A percentile compares a stretch with the other conserved stretches of the same genome.
phyloP scores from a whole-genome alignment of 768 basidiomycete species.

The Podaxis rugospora region DNA sequence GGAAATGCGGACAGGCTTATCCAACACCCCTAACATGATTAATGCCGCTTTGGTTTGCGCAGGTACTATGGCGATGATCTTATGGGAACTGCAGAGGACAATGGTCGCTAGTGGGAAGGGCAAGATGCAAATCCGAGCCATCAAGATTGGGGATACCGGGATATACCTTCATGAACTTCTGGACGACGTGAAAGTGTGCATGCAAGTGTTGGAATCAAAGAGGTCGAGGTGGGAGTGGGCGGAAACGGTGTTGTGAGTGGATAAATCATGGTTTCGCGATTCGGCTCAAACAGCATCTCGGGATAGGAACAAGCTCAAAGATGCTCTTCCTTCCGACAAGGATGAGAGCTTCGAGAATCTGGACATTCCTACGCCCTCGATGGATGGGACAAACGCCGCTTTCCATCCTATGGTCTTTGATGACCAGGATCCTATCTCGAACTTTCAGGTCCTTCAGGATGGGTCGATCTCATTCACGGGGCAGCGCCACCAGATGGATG shows the following conservation, averaged over 20 bases:
- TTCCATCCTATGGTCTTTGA: neutral
- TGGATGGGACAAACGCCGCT: neutral
- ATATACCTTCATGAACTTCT: conserved; percentile 23
- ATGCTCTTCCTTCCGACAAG: conserved; percentile 1
- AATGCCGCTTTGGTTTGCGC: conserved; percentile 46
- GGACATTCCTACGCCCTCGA: neutral
- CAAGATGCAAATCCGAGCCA: neutral
- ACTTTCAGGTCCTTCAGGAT: neutral
- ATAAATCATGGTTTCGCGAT: neutral
- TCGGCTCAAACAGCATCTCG: neutral
- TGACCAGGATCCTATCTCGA: neutral
- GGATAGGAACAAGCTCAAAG: conserved; percentile 2
- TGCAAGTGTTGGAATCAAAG: conserved; percentile 36
- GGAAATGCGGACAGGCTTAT: conserved; percentile 41
- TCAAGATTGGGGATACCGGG: conserved; percentile 4
- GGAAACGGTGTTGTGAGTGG: conserved; percentile 28
- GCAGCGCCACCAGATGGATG: neutral
- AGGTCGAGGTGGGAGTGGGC: conserved; percentile 31
- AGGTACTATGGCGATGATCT: conserved; percentile 46
- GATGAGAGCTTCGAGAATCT: neutral
- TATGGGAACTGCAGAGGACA: conserved; percentile 54
- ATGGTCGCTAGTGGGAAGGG: conserved; percentile 19
- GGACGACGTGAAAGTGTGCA: conserved; percentile 34
- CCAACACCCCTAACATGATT: conserved; percentile 36
- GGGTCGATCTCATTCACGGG: neutral